These are phyloP conservation scores for Physaria fendleri DNA, from an alignment of 345 rosid genomes.

Conservation along the genomic window DNA sequence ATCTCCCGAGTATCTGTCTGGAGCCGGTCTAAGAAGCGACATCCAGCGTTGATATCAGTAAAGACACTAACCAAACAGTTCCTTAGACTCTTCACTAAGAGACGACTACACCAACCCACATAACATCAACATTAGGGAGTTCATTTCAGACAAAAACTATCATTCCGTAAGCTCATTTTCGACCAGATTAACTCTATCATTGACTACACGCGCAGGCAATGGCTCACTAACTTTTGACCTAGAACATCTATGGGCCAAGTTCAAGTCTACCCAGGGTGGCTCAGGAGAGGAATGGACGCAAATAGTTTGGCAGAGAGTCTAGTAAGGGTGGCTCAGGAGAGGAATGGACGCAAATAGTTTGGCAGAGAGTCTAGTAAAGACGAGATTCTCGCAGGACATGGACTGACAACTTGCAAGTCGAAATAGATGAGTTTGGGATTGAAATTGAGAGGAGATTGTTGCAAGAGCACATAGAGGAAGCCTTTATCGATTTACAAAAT, in stretches of 20 bases:
- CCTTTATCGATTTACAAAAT: slow-evolving; percentile 44
- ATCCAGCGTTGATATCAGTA: slow-evolving; percentile 81
- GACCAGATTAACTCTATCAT: slow-evolving; percentile 60
- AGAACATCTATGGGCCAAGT: slow-evolving; percentile 53
- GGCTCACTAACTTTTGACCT: slow-evolving; percentile 21
- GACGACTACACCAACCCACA: slow-evolving; percentile 41
- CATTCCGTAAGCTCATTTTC: slow-evolving; percentile 57
- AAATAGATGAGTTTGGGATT: slow-evolving; percentile 40
- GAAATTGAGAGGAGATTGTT: slow-evolving; percentile 63
- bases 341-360: slow-evolving; percentile 57
- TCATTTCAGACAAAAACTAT: slow-evolving; percentile 57
- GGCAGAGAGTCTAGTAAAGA: slow-evolving; percentile 59
- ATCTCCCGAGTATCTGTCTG: slow-evolving; percentile 80
- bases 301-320: slow-evolving; percentile 49
- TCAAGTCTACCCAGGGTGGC: slow-evolving; percentile 35
- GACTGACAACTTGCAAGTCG: slow-evolving; percentile 39
- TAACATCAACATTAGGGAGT: slow-evolving; percentile 28
- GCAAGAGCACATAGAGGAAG: slow-evolving; percentile 75
- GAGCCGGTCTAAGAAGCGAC: slow-evolving; percentile 46
- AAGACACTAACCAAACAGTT: slow-evolving; percentile 57
- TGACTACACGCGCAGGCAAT: slow-evolving; percentile 10
- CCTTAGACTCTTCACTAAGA: slow-evolving; percentile 67
- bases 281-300: slow-evolving; percentile 45
- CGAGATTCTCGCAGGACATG: slow-evolving; percentile 77
- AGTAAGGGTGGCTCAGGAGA: slow-evolving; percentile 20